A percentile compares a stretch with the other conserved stretches of the same genome.
phyloP scores from a whole-genome alignment of 768 basidiomycete species.

The Naganishia randhawae region DNA sequence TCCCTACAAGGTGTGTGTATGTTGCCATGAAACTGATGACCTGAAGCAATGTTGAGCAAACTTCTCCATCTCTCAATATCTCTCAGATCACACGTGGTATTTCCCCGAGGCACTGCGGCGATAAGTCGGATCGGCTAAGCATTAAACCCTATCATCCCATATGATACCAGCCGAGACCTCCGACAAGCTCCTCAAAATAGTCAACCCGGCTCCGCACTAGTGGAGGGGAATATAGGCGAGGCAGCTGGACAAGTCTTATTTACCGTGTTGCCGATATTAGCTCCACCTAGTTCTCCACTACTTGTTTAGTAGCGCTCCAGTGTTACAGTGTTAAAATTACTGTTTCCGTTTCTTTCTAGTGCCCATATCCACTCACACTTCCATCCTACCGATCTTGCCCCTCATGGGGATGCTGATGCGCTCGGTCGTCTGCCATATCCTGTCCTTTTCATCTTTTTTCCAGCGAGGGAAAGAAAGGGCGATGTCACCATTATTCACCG shows the following conservation, averaged over 20 bases:
- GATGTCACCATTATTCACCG: slow-evolving; percentile 22
- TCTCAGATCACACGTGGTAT: no score
- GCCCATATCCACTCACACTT: not conserved
- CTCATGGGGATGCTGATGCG: slow-evolving; percentile 1
- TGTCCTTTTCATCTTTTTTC: not conserved
- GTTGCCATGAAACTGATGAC: no score
- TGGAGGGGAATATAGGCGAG: not conserved
- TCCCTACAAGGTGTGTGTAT: no score
- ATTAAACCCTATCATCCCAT: not conserved
- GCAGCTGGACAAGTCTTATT: not conserved
- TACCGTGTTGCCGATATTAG: slow-evolving; percentile 20
- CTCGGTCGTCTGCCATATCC: not conserved
- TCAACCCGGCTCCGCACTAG: no score
- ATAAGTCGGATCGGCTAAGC: not conserved
- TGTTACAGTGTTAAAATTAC: no score
- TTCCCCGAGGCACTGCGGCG: not conserved
- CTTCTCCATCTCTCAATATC: no score
- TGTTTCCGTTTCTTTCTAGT: not conserved
- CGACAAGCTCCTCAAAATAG: no score
- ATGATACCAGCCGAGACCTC: not conserved
- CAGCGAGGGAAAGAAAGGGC: slow-evolving; percentile 6
- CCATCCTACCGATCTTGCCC: slow-evolving; percentile 18
- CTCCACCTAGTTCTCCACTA: no score
- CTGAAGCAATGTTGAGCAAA: no score
- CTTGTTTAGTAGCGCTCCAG: not conserved